A percentile compares a stretch with the other conserved stretches of the same genome.
phyloP scores from a whole-genome alignment of 202 grass and related monocot species.

The Cymbopogon flexuosus region DNA sequence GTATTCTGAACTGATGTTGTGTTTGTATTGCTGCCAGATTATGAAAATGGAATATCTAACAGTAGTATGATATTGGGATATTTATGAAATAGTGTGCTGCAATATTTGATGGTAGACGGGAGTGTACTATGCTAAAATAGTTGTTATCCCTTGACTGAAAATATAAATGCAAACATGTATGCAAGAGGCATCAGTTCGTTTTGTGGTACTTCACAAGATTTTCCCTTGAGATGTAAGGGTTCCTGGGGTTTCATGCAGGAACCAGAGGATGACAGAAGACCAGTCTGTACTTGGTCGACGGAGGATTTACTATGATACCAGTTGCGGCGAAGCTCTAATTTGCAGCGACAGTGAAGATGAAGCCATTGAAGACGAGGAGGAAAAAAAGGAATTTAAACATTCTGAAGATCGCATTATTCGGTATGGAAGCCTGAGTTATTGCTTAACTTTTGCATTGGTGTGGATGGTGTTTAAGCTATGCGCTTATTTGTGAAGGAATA shows the following conservation, averaged over 20 bases:
- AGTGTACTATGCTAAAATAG: constrained; percentile 1
- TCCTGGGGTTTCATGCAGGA: constrained; percentile 41
- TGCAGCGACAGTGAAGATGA: constrained; percentile 97
- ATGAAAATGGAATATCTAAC: neutral
- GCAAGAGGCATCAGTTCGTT: neutral
- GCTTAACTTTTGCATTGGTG: neutral
- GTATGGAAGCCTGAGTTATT: constrained; percentile 36
- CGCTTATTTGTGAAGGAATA: neutral
- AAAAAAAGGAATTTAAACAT: constrained; percentile 79
- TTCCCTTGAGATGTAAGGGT: neutral
- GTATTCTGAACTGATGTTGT: neutral
- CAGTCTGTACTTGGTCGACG: constrained; percentile 97
- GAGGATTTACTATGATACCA: constrained; percentile 97
- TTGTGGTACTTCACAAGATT: neutral
- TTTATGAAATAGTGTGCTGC: neutral
- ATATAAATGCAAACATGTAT: neutral
- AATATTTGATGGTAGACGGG: neutral
- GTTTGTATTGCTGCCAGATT: neutral
- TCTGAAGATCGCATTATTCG: constrained; percentile 79
- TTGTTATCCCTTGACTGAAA: constrained; percentile 13
- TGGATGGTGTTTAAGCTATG: neutral
- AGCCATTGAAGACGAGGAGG: constrained; percentile 77
- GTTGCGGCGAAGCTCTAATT: constrained; percentile 90
- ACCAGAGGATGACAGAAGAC: constrained; percentile 90
- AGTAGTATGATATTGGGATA: neutral